Conservation (phyloP, 176 grass and related monocot genomes). For the Avena eriantha region DNA sequence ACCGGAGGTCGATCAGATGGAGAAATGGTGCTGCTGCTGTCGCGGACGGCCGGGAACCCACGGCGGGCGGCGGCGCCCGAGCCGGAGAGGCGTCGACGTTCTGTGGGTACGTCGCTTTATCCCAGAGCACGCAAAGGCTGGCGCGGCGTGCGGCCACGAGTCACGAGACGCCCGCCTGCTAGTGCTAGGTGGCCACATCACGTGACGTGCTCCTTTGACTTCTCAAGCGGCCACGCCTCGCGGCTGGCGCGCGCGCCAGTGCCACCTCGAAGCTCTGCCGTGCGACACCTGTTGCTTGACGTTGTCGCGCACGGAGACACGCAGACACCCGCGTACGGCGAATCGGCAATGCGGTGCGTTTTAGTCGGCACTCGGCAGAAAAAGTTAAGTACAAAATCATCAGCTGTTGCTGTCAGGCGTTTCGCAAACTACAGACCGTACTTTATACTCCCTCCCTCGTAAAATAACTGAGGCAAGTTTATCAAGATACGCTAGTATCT, state of each 20-base stretch:
- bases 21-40: neutral
- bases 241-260: neutral
- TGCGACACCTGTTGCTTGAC: neutral
- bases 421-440: no score
- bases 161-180: neutral
- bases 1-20: neutral
- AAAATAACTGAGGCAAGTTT: no score
- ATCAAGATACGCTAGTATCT: no score
- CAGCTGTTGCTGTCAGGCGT: no score
- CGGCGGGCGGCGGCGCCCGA: neutral
- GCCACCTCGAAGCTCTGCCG: neutral
- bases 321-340: neutral
- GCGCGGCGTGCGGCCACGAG: constrained; percentile 11
- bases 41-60: neutral
- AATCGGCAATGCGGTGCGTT: neutral
- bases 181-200: neutral
- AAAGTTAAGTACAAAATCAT: neutral
- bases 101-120: neutral
- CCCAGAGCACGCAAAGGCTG: neutral
- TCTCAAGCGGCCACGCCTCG: neutral
- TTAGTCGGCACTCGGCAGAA: neutral
- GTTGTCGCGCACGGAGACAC: neutral
- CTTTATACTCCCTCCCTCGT: no score
- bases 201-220: neutral
- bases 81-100: neutral